Evolutionary conservation across 352 stramenopile species (phyloP).

Genomic region (Phytophthora sojae): DNA sequence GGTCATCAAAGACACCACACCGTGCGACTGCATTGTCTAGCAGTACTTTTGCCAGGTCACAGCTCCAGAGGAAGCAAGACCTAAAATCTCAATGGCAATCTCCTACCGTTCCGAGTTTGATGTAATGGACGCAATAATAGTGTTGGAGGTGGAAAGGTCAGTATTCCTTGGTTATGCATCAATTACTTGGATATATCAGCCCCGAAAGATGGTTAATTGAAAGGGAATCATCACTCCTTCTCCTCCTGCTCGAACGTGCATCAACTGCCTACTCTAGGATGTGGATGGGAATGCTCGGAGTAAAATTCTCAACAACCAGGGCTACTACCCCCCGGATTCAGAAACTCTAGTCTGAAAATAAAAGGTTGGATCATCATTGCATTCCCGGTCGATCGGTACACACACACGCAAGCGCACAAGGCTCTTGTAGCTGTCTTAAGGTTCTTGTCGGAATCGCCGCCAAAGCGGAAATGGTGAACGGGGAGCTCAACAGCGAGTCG

Average conservation of each 20-base stretch:
- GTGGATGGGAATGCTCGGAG: slow-evolving; percentile 70
- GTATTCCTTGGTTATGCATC: slow-evolving; percentile 81
- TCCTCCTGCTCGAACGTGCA: slow-evolving; percentile 19
- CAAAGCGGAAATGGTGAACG: neutral
- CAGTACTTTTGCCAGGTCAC: neutral
- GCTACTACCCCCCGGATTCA: slow-evolving; percentile 91
- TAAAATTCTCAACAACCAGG: slow-evolving; percentile 76
- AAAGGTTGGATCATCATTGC: slow-evolving; percentile 83
- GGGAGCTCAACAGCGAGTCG: neutral
- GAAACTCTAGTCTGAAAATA: slow-evolving; percentile 93
- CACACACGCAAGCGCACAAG: neutral
- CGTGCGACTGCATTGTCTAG: neutral
- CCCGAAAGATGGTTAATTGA: slow-evolving; percentile 92
- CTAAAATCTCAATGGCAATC: neutral
- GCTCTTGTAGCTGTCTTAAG: no score
- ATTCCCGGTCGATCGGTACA: slow-evolving; percentile 36
- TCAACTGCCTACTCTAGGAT: no score
- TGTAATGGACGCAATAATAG: neutral
- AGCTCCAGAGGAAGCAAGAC: neutral
- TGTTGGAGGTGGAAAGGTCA: slow-evolving; percentile 67
- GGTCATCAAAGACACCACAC: neutral
- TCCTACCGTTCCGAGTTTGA: neutral
- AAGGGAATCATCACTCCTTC: slow-evolving; percentile 82
- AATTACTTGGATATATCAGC: slow-evolving; percentile 87
- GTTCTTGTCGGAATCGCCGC: neutral